phyloP scores from a whole-genome alignment of 495 filamentous ascomycete genomes.

The Penicillium paxilli region DNA sequence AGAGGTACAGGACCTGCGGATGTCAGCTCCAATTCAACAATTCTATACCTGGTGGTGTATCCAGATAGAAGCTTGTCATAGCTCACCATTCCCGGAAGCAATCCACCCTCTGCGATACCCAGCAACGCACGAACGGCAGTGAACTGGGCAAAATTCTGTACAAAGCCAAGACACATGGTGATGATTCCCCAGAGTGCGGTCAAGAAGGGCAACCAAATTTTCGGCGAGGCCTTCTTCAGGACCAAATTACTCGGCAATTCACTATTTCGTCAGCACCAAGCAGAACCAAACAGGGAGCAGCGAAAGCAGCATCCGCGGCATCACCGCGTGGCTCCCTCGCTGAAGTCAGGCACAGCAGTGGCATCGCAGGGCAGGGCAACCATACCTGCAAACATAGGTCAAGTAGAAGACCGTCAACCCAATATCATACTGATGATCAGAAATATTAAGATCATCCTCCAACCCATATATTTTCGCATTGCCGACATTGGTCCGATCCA shows the following conservation, averaged over 20 bases:
- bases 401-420: constrained; percentile 60
- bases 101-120: constrained; percentile 59
- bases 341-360: no score
- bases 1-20: constrained; percentile 63
- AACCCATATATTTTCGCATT: constrained; percentile 66
- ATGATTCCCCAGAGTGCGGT: constrained; percentile 63
- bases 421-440: constrained; percentile 68
- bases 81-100: constrained; percentile 77
- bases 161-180: constrained; percentile 43
- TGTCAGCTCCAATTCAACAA: neutral
- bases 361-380: no score
- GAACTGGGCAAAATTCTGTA: constrained; percentile 52
- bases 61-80: no score
- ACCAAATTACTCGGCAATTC: constrained; percentile 46
- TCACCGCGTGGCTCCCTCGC: no score
- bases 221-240: constrained; percentile 47
- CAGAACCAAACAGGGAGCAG: neutral
- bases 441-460: constrained; percentile 51
- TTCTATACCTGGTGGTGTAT: neutral
- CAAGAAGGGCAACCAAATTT: constrained; percentile 68
- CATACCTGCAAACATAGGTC: constrained; percentile 56
- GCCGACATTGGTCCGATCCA: constrained; percentile 61
- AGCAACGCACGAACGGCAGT: constrained; percentile 58
- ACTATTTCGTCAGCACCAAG: constrained; percentile 10
- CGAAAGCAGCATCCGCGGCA: no score